Evolutionary conservation across 2,329 filamentous ascomycete species (phyloP), one percentile per base, ranked within the genome.

Genomic region (Fusarium sp.): DNA sequence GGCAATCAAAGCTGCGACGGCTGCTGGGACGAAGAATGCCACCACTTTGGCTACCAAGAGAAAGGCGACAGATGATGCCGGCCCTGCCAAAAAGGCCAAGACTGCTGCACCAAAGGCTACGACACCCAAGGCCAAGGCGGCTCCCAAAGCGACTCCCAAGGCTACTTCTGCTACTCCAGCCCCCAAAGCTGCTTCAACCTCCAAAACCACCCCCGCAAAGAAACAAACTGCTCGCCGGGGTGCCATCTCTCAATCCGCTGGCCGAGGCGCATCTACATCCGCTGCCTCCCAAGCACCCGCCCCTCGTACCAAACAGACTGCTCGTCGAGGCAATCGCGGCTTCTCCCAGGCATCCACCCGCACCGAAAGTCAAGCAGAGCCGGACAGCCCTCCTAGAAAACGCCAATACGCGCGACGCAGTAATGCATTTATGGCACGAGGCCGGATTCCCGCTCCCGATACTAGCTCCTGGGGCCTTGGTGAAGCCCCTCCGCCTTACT

Each of bases 41-140:
- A 16, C 23, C 3, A 28, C 58, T n/a, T n/a, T n/a, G 1, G 66
- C 71, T 9, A 62, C 69, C 18, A 83, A 82, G 69, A 75, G 81
- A 68, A 78, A 73, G 53, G 65, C 47, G 41, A 62, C 54, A 28
- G 52, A 65, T 15, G 60, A 59, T 10, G 27, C 51, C 3, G 28
- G 43, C 11, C 18, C 57, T 12, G 18, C 59, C 1, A 76, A 75
- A 56, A 71, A 75, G 62, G 18, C 46, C 44, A 68, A 70, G 66
- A 46, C 54, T 13, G 30, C 40, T 15, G 36, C 37, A 3, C 13
- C 18, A 7, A 37, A 37, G 47, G 16, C 34, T 16, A 37, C 47
- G 31, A 37, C 47, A 16, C 11, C 28, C 1, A 68, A 47, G 7
- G 13, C 51, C 4, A 55, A 46, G 46, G 36, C 34, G 23, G 31